Base-by-base conservation (phyloP, 768 basidiomycete species). In the Xerocomus brunneocitrinus region DNA sequence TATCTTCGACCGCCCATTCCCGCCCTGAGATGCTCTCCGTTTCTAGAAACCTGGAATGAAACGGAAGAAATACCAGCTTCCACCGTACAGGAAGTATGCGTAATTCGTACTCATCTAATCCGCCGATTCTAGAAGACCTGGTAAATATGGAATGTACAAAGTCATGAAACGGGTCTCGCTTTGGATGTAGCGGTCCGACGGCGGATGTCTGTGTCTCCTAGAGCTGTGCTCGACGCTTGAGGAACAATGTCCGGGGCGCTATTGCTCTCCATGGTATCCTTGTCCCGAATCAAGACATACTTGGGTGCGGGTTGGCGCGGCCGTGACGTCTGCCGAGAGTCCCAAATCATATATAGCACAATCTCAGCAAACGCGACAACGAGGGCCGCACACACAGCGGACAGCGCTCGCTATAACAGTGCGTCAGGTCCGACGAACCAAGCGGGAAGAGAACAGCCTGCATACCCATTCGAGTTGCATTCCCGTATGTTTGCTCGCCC, bases 391-490 rank as follows among this genome's bases (percentile, higher is more conserved):
- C 76, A 73, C 8, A 91, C 68, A 2, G 85, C 78, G 50, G 85
- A 74, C 14, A 91, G 73, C 3, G 82, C 79, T 66, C 81, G 79
- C 83, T 84, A 49, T 43, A 14, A 47, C 35, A 39, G 13, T 35
- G 35, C 13, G 60, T 61, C 19, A 55, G 46, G 2, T 51, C 28
- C 30, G 46, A 43, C 24, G 34, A 8, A 35, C 34, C 30, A 47
- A 42, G n/a, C 7, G 8, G 19, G 13, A 36, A 54, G 38, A 38
- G 31, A 59, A 60, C 40, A 24, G 50, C 49, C 12, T 5, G 71
- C 63, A 19, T 19, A 89, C 90, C 85, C 85, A 89, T 76, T 91
- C 90, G 54, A 83, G 72, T 52, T 69, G 78, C 85, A 87, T 84
- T 2, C 79, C 76, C 7, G 80, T 75, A 58, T 72, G 74, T 45